A percentile compares a stretch with the other conserved stretches of the same genome.
phyloP scores from a whole-genome alignment of 352 stramenopile species.

The Saprolegnia diclina region DNA sequence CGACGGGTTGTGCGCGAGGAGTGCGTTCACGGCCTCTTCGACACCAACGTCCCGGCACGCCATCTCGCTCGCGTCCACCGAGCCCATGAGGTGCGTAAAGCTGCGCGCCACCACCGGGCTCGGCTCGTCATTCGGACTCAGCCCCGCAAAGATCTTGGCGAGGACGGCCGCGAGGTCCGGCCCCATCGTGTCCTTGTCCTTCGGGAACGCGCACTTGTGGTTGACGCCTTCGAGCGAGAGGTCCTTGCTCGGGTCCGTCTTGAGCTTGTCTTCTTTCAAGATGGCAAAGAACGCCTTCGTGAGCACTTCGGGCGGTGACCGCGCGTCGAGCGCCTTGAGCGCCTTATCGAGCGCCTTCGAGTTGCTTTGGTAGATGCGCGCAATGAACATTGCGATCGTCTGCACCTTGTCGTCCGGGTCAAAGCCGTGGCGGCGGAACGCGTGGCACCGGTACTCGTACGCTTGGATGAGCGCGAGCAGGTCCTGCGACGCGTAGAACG shows the following conservation, averaged over 20 bases:
- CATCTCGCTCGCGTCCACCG: constrained; percentile 15
- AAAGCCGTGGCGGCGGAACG: neutral
- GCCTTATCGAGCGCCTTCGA: constrained; percentile 26
- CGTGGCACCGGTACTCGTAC: constrained; percentile 64
- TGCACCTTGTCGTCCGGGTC: constrained; percentile 24
- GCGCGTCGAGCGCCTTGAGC: constrained; percentile 16
- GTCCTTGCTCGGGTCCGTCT: constrained; percentile 11
- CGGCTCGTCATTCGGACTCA: neutral
- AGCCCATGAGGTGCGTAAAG: constrained; percentile 22
- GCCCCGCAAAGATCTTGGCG: constrained; percentile 1
- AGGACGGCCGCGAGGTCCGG: constrained; percentile 12
- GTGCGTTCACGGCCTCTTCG: constrained; percentile 16
- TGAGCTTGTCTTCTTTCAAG: constrained; percentile 20
- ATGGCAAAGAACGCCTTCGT: constrained; percentile 26
- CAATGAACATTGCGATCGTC: constrained; percentile 26
- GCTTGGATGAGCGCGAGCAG: constrained; percentile 75
- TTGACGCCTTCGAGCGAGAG: constrained; percentile 19
- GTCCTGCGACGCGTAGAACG: constrained; percentile 74
- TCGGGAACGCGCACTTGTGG: constrained; percentile 23
- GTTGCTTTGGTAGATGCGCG: constrained; percentile 26
- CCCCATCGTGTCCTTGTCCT: constrained; percentile 26
- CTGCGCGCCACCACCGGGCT: neutral
- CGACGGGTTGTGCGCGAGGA: constrained; percentile 4
- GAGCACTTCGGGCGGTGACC: constrained; percentile 23
- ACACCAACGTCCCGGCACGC: constrained; percentile 11